A percentile compares a stretch with the other conserved stretches of the same genome.
Conservation (phyloP, 768 basidiomycete species). For the Fomitopsis serialis region DNA sequence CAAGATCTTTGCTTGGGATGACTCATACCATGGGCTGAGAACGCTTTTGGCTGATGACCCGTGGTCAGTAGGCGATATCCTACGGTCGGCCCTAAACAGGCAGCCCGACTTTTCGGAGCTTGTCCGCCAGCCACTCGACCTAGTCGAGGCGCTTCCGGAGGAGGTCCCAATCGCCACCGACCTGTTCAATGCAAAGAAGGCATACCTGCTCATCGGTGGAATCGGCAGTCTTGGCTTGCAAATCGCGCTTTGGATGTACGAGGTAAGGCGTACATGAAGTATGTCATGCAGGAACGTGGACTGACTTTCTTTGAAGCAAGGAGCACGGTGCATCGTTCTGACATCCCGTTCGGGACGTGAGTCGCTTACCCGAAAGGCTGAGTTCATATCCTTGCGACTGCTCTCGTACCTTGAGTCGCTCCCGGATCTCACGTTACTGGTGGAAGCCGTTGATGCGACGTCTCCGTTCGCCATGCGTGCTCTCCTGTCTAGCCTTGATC, state of each 20-base stretch:
- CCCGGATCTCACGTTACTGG: slow-evolving; percentile 2
- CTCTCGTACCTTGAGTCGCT: slow-evolving; percentile 8
- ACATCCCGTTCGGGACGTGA: slow-evolving; percentile 13
- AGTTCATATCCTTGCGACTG: slow-evolving; percentile 1
- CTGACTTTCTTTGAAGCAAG: slow-evolving; percentile 32
- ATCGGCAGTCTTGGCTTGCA: slow-evolving; percentile 34
- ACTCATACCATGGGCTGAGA: neutral
- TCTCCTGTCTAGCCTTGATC: neutral
- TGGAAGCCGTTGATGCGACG: slow-evolving; percentile 8
- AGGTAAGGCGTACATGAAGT: slow-evolving; percentile 29
- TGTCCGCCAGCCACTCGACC: neutral
- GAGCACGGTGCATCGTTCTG: slow-evolving; percentile 12
- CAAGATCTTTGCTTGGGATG: neutral
- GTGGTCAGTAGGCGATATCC: slow-evolving; percentile 6
- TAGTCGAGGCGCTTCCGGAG: neutral
- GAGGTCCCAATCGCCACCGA: neutral
- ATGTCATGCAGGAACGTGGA: slow-evolving; percentile 32
- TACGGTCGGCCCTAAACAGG: neutral
- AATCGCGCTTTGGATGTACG: slow-evolving; percentile 36
- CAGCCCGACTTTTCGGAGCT: neutral
- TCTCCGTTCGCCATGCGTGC: neutral
- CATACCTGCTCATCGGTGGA: slow-evolving; percentile 35
- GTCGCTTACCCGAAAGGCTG: neutral
- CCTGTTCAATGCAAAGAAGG: slow-evolving; percentile 15
- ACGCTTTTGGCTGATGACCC: slow-evolving; percentile 3